Conservation (phyloP, 2,329 filamentous ascomycete species). For the Tolypocladium pustulatum region DNA sequence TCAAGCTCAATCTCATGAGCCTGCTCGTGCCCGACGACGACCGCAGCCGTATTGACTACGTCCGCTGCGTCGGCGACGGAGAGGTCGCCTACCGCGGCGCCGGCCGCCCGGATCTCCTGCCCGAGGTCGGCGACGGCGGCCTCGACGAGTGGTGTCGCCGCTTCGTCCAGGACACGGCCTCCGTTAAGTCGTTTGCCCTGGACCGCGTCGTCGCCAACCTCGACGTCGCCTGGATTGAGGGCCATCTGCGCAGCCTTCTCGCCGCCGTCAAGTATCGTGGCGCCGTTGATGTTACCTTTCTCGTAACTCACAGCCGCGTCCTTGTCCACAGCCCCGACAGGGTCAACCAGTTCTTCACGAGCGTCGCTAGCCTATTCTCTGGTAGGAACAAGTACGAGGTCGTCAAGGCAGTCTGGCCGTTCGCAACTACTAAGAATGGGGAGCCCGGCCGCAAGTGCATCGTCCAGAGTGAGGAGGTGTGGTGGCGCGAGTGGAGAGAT, state of each 20-base stretch:
- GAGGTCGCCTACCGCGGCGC: slow-evolving; percentile 42
- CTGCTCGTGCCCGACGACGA: slow-evolving; percentile 38
- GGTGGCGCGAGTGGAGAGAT: slow-evolving; percentile 34
- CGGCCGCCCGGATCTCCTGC: slow-evolving; percentile 28
- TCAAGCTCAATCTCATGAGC: slow-evolving; percentile 44
- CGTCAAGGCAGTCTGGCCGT: slow-evolving; percentile 46
- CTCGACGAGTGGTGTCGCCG: slow-evolving; percentile 39
- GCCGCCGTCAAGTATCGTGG: slow-evolving; percentile 40
- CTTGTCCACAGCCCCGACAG: slow-evolving; percentile 40
- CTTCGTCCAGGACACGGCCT: slow-evolving; percentile 33
- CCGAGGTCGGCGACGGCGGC: slow-evolving; percentile 30
- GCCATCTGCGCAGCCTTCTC: slow-evolving; percentile 40
- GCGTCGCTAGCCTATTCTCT: slow-evolving; percentile 38
- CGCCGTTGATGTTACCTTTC: slow-evolving; percentile 36
- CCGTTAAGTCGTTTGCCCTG: slow-evolving; percentile 38
- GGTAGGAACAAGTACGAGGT: slow-evolving; percentile 46
- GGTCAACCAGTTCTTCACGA: slow-evolving; percentile 43
- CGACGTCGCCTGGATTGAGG: slow-evolving; percentile 43
- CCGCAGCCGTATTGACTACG: slow-evolving; percentile 37
- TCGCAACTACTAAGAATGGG: slow-evolving; percentile 36
- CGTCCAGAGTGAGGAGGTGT: slow-evolving; percentile 45
- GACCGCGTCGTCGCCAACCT: slow-evolving; percentile 44
- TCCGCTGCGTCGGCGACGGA: slow-evolving; percentile 36
- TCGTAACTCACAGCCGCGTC: slow-evolving; percentile 37
- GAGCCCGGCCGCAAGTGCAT: slow-evolving; percentile 32